Conservation (phyloP, 768 basidiomycete genomes). For the Cubamyces sp. region DNA sequence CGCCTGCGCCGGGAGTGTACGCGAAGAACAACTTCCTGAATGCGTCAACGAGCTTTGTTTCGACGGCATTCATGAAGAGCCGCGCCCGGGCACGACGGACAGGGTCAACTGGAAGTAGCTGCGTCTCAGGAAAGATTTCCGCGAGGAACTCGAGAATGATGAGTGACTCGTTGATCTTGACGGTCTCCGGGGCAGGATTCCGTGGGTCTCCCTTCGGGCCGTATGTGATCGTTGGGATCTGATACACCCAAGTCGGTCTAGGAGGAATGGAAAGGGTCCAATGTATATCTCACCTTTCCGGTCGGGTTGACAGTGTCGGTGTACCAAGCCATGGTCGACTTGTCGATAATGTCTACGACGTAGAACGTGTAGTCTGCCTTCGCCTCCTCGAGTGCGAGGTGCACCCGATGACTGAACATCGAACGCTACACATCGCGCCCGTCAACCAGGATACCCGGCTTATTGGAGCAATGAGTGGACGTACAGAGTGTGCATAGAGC, state of each 20-base stretch:
- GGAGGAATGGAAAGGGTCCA: too few relatives aligned
- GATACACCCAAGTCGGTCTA: not conserved
- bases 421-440: not conserved
- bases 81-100: conserved; percentile 59
- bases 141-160: conserved; percentile 67
- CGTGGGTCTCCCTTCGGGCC: conserved; percentile 58
- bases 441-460: not conserved
- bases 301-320: conserved; percentile 63
- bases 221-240: conserved; percentile 63
- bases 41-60: conserved; percentile 41
- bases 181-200: conserved; percentile 57
- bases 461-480: not conserved
- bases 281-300: conserved; percentile 57
- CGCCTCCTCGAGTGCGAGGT: conserved; percentile 62
- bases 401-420: conserved; percentile 41
- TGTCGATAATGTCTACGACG: conserved; percentile 52
- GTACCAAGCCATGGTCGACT: conserved; percentile 71
- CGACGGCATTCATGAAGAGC: conserved; percentile 59
- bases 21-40: conserved; percentile 43
- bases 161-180: conserved; percentile 64
- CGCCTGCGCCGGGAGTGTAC: conserved; percentile 38
- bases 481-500: too few relatives aligned
- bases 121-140: conserved; percentile 53
- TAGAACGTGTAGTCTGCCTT: conserved; percentile 50
- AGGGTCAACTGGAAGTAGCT: conserved; percentile 56